These are phyloP conservation scores for Candida ficus DNA, from an alignment of 805 yeast species.

Conservation along the genomic window DNA sequence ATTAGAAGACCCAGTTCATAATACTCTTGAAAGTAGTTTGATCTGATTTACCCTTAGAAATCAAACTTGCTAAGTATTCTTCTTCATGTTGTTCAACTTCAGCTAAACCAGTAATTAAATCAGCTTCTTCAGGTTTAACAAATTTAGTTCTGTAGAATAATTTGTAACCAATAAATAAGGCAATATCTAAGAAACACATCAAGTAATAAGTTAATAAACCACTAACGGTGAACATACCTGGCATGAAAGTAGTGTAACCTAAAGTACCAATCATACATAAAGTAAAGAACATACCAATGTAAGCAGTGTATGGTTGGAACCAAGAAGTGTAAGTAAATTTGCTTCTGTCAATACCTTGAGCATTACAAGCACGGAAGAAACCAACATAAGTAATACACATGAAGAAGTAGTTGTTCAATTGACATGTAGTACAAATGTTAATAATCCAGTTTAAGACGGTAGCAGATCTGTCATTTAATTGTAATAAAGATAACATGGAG, in stretches of 20 bases:
- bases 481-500: slow-evolving; percentile 59
- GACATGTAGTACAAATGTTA: slow-evolving; percentile 61
- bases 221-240: slow-evolving; percentile 62
- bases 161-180: slow-evolving; percentile 45
- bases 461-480: slow-evolving; percentile 48
- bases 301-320: slow-evolving; percentile 56
- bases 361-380: slow-evolving; percentile 55
- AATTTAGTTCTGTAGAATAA: slow-evolving; percentile 40
- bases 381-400: slow-evolving; percentile 55
- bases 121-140: slow-evolving; percentile 44
- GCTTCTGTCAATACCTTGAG: slow-evolving; percentile 40
- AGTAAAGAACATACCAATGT: slow-evolving; percentile 40
- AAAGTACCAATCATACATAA: slow-evolving; percentile 49
- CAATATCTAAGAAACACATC: slow-evolving; percentile 57
- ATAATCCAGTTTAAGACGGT: slow-evolving; percentile 65
- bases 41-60: slow-evolving; percentile 3
- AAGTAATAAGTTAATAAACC: slow-evolving; percentile 66
- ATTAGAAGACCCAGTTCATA: slow-evolving; percentile 16
- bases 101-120: slow-evolving; percentile 37
- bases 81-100: slow-evolving; percentile 39
- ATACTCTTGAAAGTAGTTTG: slow-evolving; percentile 1
- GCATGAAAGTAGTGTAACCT: slow-evolving; percentile 69
- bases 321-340: slow-evolving; percentile 44
- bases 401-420: slow-evolving; percentile 50
- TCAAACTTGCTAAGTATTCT: slow-evolving; percentile 14